Percentiles rank a stretch among this genome's conserved stretches.
Conservation (phyloP, 495 filamentous ascomycete genomes). For the Margaritispora aquatica region DNA sequence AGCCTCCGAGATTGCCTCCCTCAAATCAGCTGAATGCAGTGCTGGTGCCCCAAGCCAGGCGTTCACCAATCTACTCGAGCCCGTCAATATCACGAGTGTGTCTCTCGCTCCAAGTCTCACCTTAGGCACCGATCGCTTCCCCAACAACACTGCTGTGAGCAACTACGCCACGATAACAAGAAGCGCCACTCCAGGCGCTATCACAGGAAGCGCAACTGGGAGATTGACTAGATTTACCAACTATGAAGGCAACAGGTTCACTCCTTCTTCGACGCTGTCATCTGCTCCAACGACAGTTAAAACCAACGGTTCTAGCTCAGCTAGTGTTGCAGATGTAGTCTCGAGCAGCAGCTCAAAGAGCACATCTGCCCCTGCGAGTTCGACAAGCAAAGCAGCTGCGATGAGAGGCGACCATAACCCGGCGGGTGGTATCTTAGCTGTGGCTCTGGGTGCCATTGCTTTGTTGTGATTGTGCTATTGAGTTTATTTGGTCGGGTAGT, state of each 20-base stretch:
- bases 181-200: background rate
- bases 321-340: no score
- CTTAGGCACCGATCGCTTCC: constrained; percentile 4
- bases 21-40: background rate
- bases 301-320: background rate
- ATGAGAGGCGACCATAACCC: background rate
- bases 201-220: constrained; percentile 11
- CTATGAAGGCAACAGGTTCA: background rate
- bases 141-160: constrained; percentile 11
- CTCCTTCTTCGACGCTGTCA: background rate
- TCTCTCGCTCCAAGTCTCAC: background rate
- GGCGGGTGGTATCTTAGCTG: background rate
- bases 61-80: background rate
- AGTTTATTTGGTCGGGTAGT: no score
- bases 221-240: constrained; percentile 6
- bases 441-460: background rate
- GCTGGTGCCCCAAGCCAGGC: background rate
- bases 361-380: background rate
- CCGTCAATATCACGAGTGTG: background rate
- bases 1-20: background rate
- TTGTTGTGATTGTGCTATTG: background rate
- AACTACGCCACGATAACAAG: constrained; percentile 5
- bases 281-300: background rate
- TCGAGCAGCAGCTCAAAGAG: background rate
- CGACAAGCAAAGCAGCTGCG: background rate